Conservation (phyloP, 2,329 filamentous ascomycete species). For the Neofusicoccum parvum region DNA sequence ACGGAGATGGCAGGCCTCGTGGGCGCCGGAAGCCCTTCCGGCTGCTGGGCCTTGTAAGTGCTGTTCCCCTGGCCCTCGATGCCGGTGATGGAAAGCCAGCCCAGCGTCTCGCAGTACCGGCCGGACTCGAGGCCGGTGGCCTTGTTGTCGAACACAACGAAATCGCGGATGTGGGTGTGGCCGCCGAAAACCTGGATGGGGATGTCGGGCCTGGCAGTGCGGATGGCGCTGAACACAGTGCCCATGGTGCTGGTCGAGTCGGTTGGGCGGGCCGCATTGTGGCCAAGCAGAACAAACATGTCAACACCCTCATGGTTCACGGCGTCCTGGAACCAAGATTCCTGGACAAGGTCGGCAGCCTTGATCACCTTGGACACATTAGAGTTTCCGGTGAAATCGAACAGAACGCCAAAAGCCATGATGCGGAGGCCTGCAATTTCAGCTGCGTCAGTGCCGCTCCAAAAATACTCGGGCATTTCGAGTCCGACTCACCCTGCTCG, state of each 20-base stretch:
- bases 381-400: conserved; percentile 58
- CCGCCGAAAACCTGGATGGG: conserved; percentile 69
- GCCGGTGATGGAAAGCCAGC: conserved; percentile 67
- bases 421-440: conserved; percentile 43
- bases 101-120: conserved; percentile 69
- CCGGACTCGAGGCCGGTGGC: conserved; percentile 64
- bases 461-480: no score
- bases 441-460: no score
- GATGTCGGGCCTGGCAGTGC: conserved; percentile 56
- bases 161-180: conserved; percentile 67
- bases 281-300: conserved; percentile 64
- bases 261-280: conserved; percentile 59
- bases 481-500: conserved; percentile 38
- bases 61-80: conserved; percentile 46
- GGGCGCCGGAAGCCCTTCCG: conserved; percentile 47
- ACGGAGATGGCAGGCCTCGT: conserved; percentile 35
- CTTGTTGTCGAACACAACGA: conserved; percentile 63
- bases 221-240: conserved; percentile 61
- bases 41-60: conserved; percentile 45
- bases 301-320: conserved; percentile 60
- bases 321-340: conserved; percentile 63
- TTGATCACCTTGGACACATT: conserved; percentile 64
- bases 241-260: conserved; percentile 49
- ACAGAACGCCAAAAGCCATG: conserved; percentile 56
- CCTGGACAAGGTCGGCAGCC: conserved; percentile 53